Evolutionary conservation across 2,329 filamentous ascomycete genomes (phyloP).

Genomic region (Colletotrichum higginsianum): DNA sequence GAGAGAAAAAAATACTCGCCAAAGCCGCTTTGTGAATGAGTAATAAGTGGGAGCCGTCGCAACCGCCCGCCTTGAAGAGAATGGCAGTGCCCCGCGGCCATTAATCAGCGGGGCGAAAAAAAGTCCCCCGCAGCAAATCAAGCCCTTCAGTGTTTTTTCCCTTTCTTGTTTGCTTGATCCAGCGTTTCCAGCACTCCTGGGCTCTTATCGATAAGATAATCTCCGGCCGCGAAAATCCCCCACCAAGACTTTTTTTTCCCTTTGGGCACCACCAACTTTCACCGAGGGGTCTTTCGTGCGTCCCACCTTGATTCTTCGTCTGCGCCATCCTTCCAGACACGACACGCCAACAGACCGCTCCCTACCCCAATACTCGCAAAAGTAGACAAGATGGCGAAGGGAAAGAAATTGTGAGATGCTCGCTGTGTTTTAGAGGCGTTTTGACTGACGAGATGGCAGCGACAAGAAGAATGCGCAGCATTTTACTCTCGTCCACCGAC

Average conservation of each 20-base stretch:
- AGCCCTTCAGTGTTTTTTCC: conserved; percentile 21
- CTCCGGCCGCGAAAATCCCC: conserved; percentile 27
- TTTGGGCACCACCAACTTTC: conserved; percentile 12
- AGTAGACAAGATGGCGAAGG: conserved; percentile 74
- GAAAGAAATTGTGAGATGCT: conserved; percentile 74
- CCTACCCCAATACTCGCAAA: not conserved
- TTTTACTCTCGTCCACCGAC: conserved; percentile 94
- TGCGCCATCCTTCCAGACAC: not conserved
- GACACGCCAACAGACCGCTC: not conserved
- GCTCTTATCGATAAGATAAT: conserved; percentile 42
- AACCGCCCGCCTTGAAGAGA: conserved; percentile 34
- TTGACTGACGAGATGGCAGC: conserved; percentile 53
- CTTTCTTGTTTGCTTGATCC: not conserved
- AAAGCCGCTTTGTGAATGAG: conserved; percentile 37
- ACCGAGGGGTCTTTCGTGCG: conserved; percentile 23
- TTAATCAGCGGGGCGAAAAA: conserved; percentile 47
- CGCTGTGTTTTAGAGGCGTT: accelerated
- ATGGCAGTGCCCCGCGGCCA: conserved; percentile 45
- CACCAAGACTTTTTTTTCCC: conserved; percentile 34
- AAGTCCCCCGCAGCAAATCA: conserved; percentile 39
- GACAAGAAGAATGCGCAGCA: conserved; percentile 94
- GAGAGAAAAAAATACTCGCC: conserved; percentile 26
- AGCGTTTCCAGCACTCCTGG: conserved; percentile 2
- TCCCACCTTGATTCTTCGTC: conserved; percentile 19
- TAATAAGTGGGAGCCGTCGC: conserved; percentile 41